These are phyloP conservation scores for Salvia hispanica DNA, from an alignment of 257 asterid species.

Conservation along the genomic window DNA sequence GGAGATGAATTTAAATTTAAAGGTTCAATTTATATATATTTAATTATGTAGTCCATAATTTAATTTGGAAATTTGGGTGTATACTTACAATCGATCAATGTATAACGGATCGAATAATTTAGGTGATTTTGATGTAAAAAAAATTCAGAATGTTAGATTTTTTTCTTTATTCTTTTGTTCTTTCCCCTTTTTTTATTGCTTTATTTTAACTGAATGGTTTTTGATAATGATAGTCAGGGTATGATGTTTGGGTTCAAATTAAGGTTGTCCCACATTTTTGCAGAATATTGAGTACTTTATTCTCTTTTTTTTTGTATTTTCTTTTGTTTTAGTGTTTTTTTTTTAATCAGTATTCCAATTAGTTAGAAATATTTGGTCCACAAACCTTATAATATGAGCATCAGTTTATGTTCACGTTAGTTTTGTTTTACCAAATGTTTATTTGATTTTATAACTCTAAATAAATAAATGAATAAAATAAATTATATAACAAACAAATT, in stretches of 20 bases:
- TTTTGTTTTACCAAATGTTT: too few species aligned
- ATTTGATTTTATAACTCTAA: too few species aligned
- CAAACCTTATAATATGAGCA: background rate
- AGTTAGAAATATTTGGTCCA: too few species aligned
- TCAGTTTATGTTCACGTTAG: too few species aligned
- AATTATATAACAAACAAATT: too few species aligned
- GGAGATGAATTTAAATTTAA: too few species aligned
- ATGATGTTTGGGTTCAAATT: constrained; percentile 26
- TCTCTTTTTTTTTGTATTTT: background rate
- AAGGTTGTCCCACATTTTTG: constrained; percentile 22
- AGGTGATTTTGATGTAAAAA: constrained; percentile 29
- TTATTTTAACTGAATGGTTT: constrained; percentile 21
- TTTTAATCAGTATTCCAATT: background rate
- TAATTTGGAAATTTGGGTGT: too few species aligned
- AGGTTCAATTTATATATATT: too few species aligned
- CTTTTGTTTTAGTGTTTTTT: background rate
- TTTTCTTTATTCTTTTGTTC: constrained; percentile 10
- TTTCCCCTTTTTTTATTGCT: constrained; percentile 30
- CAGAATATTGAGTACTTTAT: background rate
- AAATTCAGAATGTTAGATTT: too few species aligned
- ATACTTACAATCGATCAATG: background rate
- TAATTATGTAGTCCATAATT: too few species aligned
- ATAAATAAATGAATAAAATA: too few species aligned
- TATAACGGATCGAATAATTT: constrained; percentile 16
- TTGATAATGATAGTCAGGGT: constrained; percentile 25